Evolutionary conservation across 1,284 basidiomycete species (phyloP).

Genomic region (Malassezia sp.): DNA sequence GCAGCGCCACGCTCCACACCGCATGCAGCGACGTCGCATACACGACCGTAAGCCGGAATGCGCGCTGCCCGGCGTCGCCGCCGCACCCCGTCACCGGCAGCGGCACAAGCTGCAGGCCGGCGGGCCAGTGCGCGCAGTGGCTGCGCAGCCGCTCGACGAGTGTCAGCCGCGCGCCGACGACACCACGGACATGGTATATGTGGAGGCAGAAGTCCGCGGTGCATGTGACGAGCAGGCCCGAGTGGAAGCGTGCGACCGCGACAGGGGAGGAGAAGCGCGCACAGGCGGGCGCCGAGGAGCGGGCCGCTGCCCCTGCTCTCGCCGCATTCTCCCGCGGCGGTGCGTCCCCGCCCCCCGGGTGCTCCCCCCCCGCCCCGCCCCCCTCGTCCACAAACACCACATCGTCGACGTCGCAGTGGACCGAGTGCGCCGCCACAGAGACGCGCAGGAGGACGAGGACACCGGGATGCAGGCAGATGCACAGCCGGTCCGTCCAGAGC

Average conservation of each 20-base stretch:
- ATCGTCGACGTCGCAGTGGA: slow-evolving; percentile 13
- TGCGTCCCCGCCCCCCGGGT: no score
- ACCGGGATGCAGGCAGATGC: slow-evolving; percentile 36
- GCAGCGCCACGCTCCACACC: slow-evolving; percentile 37
- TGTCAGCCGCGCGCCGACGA: background rate
- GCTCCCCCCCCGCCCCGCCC: no score
- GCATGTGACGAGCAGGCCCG: slow-evolving; percentile 35
- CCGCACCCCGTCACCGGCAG: slow-evolving; percentile 17
- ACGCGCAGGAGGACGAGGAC: slow-evolving; percentile 35
- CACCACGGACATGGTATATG: slow-evolving; percentile 23
- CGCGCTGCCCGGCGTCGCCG: background rate
- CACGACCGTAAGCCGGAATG: slow-evolving; percentile 29
- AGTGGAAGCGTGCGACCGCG: slow-evolving; percentile 25
- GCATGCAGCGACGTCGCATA: slow-evolving; percentile 41
- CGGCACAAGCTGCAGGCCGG: slow-evolving; percentile 21
- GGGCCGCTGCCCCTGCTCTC: no score
- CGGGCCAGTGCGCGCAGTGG: slow-evolving; percentile 22
- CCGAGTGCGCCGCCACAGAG: background rate
- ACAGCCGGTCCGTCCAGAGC: slow-evolving; percentile 16
- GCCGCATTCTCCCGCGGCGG: no score
- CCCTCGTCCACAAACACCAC: background rate
- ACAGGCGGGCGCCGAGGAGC: no score
- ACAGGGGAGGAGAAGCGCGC: slow-evolving; percentile 8
- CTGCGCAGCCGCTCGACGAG: slow-evolving; percentile 19
- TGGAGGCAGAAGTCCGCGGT: slow-evolving; percentile 29